Percentiles rank a stretch among this genome's conserved stretches.
Evolutionary conservation across 768 basidiomycete species (phyloP).

Genomic region (Glaciozyma martinii): DNA sequence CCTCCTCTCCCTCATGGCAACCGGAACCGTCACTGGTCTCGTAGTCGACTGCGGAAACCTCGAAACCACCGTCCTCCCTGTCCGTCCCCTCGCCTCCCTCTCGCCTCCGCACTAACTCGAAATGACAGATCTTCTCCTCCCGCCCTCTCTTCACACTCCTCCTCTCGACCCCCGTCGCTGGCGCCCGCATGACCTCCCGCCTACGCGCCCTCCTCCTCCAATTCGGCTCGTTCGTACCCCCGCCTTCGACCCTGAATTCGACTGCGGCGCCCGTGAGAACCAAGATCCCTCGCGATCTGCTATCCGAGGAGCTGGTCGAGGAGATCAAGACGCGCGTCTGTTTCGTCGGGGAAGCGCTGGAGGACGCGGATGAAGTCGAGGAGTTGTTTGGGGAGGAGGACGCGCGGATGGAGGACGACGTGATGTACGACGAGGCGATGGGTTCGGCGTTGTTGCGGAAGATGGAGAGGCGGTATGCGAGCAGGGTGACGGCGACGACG

Average conservation of each 20-base stretch:
- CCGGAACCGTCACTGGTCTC: constrained; percentile 82
- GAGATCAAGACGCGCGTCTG: constrained; percentile 83
- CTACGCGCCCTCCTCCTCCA: constrained; percentile 69
- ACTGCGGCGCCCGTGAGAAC: constrained; percentile 49
- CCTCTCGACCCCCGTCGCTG: constrained; percentile 77
- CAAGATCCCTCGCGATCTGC: constrained; percentile 66
- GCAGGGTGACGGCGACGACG: constrained; percentile 8
- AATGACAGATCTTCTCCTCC: constrained; percentile 69
- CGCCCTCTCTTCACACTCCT: constrained; percentile 76
- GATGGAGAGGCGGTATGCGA: constrained; percentile 6
- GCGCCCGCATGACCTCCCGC: constrained; percentile 67
- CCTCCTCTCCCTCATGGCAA: constrained; percentile 70
- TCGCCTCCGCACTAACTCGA: not conserved
- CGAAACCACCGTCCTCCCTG: constrained; percentile 80
- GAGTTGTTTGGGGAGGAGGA: not conserved
- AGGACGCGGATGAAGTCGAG: not conserved
- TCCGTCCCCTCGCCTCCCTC: constrained; percentile 41
- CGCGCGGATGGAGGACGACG: not conserved
- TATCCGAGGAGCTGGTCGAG: constrained; percentile 73
- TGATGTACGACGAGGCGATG: not conserved
- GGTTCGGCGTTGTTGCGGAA: not conserved
- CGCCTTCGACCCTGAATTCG: constrained; percentile 60
- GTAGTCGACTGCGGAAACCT: constrained; percentile 88
- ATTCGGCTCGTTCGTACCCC: constrained; percentile 77
- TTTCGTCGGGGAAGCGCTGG: constrained; percentile 59